These are phyloP conservation scores for Aegilops speltoides DNA, from an alignment of 176 grass and related monocot species.

Conservation along the genomic window DNA sequence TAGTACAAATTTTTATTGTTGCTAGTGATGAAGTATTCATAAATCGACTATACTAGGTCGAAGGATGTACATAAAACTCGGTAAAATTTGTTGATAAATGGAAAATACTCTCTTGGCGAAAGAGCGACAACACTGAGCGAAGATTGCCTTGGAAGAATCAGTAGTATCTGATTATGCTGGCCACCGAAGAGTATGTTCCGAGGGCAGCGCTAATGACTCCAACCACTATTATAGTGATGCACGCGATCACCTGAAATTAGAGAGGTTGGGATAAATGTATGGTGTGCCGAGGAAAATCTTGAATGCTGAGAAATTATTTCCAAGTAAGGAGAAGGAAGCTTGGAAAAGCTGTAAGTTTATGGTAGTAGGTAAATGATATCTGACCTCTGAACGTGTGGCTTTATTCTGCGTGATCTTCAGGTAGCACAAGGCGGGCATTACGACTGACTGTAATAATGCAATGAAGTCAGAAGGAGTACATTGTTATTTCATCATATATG, in stretches of 20 bases:
- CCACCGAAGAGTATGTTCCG: conserved; percentile 73
- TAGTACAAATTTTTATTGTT: too few relatives aligned
- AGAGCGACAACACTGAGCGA: not conserved
- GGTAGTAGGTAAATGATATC: not conserved
- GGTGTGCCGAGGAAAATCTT: not conserved
- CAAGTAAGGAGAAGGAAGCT: not conserved
- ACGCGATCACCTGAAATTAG: conserved; percentile 56
- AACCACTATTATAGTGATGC: conserved; percentile 47
- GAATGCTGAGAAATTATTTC: not conserved
- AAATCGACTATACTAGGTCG: not conserved
- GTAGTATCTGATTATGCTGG: conserved; percentile 42
- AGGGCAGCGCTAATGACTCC: conserved; percentile 47
- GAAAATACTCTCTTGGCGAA: not conserved
- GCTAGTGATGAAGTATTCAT: not conserved
- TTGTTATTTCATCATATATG: too few relatives aligned
- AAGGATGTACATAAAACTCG: not conserved
- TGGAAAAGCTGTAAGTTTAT: not conserved
- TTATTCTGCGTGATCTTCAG: conserved; percentile 75
- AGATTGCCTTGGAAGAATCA: conserved; percentile 17
- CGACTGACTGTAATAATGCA: conserved; percentile 54
- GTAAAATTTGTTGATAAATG: not conserved
- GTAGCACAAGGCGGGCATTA: conserved; percentile 93
- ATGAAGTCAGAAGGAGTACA: too few relatives aligned
- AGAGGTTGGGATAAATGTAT: not conserved
- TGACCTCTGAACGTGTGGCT: conserved; percentile 75